Evolutionary conservation across 768 basidiomycete genomes (phyloP).

Genomic region (Kwoniella pini): DNA sequence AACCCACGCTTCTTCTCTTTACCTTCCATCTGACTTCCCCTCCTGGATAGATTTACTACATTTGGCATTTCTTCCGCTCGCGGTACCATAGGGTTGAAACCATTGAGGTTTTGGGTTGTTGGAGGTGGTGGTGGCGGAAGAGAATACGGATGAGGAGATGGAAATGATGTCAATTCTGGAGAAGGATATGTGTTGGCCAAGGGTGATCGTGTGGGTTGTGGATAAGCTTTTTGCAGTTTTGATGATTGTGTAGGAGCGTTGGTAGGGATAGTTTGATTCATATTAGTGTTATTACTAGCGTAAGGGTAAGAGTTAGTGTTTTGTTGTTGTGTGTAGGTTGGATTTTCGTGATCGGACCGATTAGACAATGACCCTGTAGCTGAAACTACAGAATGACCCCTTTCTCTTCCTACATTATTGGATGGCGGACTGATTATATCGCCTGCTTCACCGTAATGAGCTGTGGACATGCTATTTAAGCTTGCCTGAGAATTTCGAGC

Average conservation of each 20-base stretch:
- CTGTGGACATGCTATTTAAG: conserved; percentile 22
- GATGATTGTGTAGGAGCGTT: conserved; percentile 3
- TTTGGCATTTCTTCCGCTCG: conserved; percentile 10
- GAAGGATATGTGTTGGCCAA: conserved; percentile 28
- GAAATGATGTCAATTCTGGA: conserved; percentile 23
- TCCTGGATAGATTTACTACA: conserved; percentile 4
- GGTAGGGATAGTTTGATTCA: not conserved
- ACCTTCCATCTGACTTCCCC: conserved; percentile 27
- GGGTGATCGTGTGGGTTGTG: conserved; percentile 30
- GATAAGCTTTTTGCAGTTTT: conserved; percentile 19
- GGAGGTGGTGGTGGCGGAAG: not conserved
- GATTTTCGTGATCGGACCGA: conserved; percentile 20
- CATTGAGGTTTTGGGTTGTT: not conserved
- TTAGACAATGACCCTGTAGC: conserved; percentile 14
- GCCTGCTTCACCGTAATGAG: conserved; percentile 16
- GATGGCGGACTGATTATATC: conserved; percentile 2
- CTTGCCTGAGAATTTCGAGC: conserved; percentile 34
- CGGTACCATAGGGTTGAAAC: not conserved
- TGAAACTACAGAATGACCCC: conserved; percentile 18
- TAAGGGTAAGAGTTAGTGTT: conserved; percentile 11
- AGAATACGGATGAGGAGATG: conserved; percentile 30
- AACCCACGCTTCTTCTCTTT: conserved; percentile 46
- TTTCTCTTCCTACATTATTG: conserved; percentile 1
- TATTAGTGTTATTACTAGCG: conserved; percentile 4
- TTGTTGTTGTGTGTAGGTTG: conserved; percentile 9